Conservation (phyloP, 2,329 filamentous ascomycete species). For the Fusarium camptoceras region DNA sequence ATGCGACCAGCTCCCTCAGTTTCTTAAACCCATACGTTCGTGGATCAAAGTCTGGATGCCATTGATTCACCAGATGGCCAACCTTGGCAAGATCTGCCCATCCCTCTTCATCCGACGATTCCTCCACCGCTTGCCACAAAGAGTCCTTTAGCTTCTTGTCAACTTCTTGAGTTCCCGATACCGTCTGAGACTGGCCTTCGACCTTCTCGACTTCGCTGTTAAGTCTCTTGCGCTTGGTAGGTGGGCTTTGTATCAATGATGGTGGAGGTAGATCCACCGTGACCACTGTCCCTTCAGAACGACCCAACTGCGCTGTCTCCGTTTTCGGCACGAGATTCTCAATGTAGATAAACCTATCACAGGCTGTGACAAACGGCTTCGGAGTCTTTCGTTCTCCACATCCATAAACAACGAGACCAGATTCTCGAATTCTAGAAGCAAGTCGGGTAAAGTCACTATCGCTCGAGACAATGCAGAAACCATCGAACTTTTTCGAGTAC, state of each 20-base stretch:
- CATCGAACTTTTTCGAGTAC: slow-evolving; percentile 49
- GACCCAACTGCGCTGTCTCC: background rate
- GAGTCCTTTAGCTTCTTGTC: background rate
- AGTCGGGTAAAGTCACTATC: slow-evolving; percentile 54
- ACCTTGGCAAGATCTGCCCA: slow-evolving; percentile 47
- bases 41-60: slow-evolving; percentile 49
- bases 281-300: background rate
- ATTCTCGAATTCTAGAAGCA: slow-evolving; percentile 50
- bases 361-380: slow-evolving; percentile 49
- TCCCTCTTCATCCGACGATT: slow-evolving; percentile 41
- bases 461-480: slow-evolving; percentile 52
- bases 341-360: slow-evolving; percentile 51
- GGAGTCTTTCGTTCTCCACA: slow-evolving; percentile 52
- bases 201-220: background rate
- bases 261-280: background rate
- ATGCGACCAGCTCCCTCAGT: slow-evolving; percentile 32
- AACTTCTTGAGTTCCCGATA: fast-evolving
- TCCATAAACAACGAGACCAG: slow-evolving; percentile 44
- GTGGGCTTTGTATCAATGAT: background rate
- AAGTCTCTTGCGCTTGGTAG: background rate
- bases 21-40: slow-evolving; percentile 47
- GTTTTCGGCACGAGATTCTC: slow-evolving; percentile 34
- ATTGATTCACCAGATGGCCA: slow-evolving; percentile 43
- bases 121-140: slow-evolving; percentile 37
- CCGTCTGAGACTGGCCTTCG: fast-evolving